These are phyloP conservation scores for Pyropia haitanensis DNA, from an alignment of 23 red algal species.

Conservation along the genomic window DNA sequence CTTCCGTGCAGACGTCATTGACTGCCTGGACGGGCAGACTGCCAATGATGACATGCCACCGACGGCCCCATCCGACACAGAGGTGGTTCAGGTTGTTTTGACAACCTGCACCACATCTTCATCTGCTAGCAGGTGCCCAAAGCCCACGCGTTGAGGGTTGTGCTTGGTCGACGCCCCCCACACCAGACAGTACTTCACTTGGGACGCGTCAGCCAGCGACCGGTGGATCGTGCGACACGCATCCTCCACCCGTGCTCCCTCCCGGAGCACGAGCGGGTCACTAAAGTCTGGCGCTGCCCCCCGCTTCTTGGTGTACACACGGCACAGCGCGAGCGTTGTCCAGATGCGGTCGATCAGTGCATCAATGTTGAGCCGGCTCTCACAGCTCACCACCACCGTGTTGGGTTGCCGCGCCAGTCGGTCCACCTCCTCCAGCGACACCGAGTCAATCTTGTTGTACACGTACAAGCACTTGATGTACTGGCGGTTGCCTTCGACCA, in stretches of 20 bases:
- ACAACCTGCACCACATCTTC: slow-evolving; percentile 96
- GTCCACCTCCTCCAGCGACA: slow-evolving; percentile 86
- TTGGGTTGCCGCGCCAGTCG: slow-evolving; percentile 62
- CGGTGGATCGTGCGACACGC: slow-evolving; percentile 73
- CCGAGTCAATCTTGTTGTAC: slow-evolving; percentile 92
- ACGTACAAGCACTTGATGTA: slow-evolving; percentile 88
- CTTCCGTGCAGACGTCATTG: no score
- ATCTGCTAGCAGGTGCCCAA: slow-evolving; percentile 56
- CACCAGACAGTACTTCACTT: slow-evolving; percentile 73
- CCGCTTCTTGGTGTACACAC: slow-evolving; percentile 91
- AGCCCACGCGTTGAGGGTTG: slow-evolving; percentile 85
- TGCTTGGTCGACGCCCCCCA: slow-evolving; percentile 84
- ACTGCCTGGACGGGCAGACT: no score
- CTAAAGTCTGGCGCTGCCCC: slow-evolving; percentile 75
- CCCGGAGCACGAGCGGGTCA: slow-evolving; percentile 86
- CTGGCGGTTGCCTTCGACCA: slow-evolving; percentile 88
- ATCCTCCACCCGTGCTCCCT: slow-evolving; percentile 64
- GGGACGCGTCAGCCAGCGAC: slow-evolving; percentile 68
- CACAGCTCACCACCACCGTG: slow-evolving; percentile 75
- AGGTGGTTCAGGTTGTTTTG: not conserved
- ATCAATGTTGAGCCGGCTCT: slow-evolving; percentile 82
- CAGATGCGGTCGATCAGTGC: slow-evolving; percentile 79
- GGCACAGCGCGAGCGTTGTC: slow-evolving; percentile 62
- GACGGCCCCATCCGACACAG: no score
- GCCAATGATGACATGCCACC: no score